Conservation (phyloP, 1,139 yeast genomes). For the Sugiyamaella castrensis region DNA sequence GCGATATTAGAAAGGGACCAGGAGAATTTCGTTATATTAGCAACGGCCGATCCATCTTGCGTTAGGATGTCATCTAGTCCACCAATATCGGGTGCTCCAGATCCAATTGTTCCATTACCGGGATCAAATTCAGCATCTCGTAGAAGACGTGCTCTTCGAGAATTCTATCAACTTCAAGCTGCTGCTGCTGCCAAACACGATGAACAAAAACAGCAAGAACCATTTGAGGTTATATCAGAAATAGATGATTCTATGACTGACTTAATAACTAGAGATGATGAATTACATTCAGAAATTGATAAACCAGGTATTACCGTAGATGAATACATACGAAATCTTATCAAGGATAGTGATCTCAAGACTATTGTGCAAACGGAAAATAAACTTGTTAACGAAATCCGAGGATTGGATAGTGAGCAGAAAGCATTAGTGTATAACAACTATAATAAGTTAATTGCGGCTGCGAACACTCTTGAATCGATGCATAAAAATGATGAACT, state of each 20-base stretch:
- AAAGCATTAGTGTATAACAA: conserved; percentile 46
- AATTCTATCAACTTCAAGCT: conserved; percentile 39
- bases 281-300: conserved; percentile 25
- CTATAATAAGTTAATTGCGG: conserved; percentile 42
- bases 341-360: conserved; percentile 29
- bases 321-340: conserved; percentile 29
- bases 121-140: conserved; percentile 24
- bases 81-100: not conserved
- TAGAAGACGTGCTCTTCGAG: conserved; percentile 40
- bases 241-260: conserved; percentile 17
- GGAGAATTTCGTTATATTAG: too few species aligned
- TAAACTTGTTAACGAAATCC: conserved; percentile 35
- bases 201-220: not conserved
- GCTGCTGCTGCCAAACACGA: conserved; percentile 4
- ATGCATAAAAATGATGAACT: conserved; percentile 21
- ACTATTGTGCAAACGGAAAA: conserved; percentile 35
- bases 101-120: conserved; percentile 8
- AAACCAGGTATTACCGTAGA: conserved; percentile 26
- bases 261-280: conserved; percentile 15
- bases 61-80: too few species aligned
- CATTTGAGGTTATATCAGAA: not conserved
- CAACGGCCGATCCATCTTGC: too few species aligned
- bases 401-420: conserved; percentile 42
- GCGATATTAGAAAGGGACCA: too few species aligned
- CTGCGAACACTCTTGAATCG: conserved; percentile 38